Conservation (phyloP, 2,329 filamentous ascomycete genomes). For the Aureobasidium subglaciale region DNA sequence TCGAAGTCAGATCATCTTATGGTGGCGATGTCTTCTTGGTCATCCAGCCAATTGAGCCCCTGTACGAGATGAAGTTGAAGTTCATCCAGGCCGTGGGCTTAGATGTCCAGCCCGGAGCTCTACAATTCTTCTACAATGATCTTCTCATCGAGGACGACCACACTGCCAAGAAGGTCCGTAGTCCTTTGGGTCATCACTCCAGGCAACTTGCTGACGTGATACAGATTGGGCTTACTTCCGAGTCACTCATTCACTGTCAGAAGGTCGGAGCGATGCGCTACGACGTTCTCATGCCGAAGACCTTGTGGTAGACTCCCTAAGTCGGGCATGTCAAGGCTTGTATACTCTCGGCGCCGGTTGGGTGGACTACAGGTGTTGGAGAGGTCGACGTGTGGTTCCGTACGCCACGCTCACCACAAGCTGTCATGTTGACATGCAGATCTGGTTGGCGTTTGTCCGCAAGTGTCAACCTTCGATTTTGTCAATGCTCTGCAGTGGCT, state of each 20-base stretch:
- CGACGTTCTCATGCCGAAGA: too few species aligned
- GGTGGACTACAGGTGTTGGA: too few species aligned
- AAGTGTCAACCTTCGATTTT: too few species aligned
- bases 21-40: not conserved
- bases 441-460: not conserved
- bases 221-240: not conserved
- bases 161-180: not conserved
- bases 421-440: not conserved
- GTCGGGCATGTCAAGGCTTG: too few species aligned
- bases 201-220: not conserved
- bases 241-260: not conserved
- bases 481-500: too few species aligned
- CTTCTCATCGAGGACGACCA: not conserved
- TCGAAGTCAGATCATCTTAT: not conserved
- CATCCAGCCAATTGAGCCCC: not conserved
- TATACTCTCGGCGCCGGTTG: too few species aligned
- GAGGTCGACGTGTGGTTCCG: too few species aligned
- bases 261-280: not conserved
- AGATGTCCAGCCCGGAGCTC: not conserved
- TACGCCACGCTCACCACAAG: not conserved
- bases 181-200: too few species aligned
- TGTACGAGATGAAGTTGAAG: not conserved
- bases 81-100: not conserved
- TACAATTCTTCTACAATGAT: not conserved
- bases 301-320: too few species aligned